Evolutionary conservation across 2,329 filamentous ascomycete species (phyloP), one percentile per base, ranked within the genome.

Genomic region (Phaeophleospora eucalypticola): DNA sequence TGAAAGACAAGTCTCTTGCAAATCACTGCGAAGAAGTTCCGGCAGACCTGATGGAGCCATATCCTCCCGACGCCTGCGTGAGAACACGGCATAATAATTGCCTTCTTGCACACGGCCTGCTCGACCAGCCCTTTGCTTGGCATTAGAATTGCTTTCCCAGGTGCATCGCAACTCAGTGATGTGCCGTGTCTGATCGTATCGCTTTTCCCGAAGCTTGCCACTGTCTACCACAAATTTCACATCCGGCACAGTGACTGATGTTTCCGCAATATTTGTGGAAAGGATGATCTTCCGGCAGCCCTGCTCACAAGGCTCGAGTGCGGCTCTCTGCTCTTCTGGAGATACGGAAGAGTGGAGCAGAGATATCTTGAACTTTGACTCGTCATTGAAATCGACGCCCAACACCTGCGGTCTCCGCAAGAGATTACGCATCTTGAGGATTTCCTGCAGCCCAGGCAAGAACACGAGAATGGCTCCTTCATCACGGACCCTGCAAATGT

Each of bases 201-300:
- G 53, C 16, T 57, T 57, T 37, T 68, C 61, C 20, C 70, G 64
- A 10, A 66, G 51, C 53, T 70, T 74, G 40, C 76, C 76, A 14
- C 65, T 63, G 49, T 79, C 76, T 27, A 79, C 62, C 2, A 79
- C 73, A 54, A 70, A 72, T 44, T 68, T 68, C 16, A 78, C 72
- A 49, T 77, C 75, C 7, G 73, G 68, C n/a, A 78, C 70, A 4
- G 75, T 78, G 34, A 78, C 61, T 3, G 71, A 75, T 0, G 73
- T 75, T 54, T 78, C 75, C 4, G 73, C 73, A 46, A 78, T 73
- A 45, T 76, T 74, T 0, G 74, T 78, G 3, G 73, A 66, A 7
- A 78, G 60, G 27, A 78, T 72, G 24, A 78, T 68, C 51, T 74
- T 73, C 36, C 76, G 68, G 38, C 67, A 68, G 14, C 70, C 71